Evolutionary conservation across 441 rosid species (phyloP).

Genomic region (Lepidium campestre): DNA sequence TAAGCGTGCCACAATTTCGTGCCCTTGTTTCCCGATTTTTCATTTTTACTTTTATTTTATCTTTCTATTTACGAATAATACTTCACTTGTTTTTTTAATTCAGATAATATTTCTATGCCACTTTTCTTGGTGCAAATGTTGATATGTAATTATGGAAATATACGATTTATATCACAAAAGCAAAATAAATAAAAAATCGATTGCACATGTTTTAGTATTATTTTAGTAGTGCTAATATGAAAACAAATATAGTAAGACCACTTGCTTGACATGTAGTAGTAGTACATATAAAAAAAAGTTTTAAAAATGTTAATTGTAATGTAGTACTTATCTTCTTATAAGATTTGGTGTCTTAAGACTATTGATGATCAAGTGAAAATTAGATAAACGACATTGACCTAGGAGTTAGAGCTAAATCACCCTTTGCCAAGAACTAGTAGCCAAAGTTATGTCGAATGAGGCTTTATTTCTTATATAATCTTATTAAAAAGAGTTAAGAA

Average conservation of each 20-base stretch:
- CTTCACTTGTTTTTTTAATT: not conserved
- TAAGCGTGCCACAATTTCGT: constrained; percentile 30
- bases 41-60: not conserved
- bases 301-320: too few relatives aligned
- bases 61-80: not conserved
- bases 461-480: not conserved
- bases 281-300: too few relatives aligned
- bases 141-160: too few relatives aligned
- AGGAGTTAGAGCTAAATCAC: not conserved
- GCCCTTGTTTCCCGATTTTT: constrained; percentile 28
- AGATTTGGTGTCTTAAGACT: not conserved
- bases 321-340: not conserved
- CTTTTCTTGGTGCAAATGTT: not conserved
- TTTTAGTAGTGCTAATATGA: not conserved
- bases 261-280: not conserved
- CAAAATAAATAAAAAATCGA: too few relatives aligned
- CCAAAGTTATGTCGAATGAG: not conserved
- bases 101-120: too few relatives aligned
- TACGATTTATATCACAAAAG: too few relatives aligned
- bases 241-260: not conserved
- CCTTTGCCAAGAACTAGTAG: constrained; percentile 2
- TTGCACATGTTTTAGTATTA: too few relatives aligned
- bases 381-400: constrained; percentile 4
- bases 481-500: not conserved
- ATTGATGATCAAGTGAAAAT: not conserved